A percentile compares a stretch with the other conserved stretches of the same genome.
Conservation (phyloP, 164 flowering plant genomes). For the Protea cynaroides region DNA sequence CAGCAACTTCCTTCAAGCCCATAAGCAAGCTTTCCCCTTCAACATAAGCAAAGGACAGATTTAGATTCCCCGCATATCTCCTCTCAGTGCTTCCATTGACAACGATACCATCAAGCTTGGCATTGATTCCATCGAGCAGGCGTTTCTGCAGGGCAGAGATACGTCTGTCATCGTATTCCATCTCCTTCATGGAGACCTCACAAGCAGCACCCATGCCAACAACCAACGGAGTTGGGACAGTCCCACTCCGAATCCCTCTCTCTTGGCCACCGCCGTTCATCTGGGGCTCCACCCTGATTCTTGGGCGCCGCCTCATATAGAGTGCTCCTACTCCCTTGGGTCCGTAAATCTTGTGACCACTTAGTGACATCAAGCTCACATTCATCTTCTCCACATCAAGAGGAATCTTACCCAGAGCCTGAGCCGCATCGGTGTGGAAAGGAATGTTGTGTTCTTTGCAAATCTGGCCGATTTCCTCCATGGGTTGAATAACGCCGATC, state of each 20-base stretch:
- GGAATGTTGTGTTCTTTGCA: conserved; percentile 61
- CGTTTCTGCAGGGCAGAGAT: conserved; percentile 55
- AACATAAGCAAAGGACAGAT: conserved; percentile 86
- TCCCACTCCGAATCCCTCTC: conserved; percentile 89
- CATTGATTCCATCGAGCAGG: conserved; percentile 62
- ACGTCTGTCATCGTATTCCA: conserved; percentile 75
- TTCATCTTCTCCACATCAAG: conserved; percentile 83
- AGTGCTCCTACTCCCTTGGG: conserved; percentile 95
- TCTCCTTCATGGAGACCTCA: conserved; percentile 73
- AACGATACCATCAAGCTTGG: conserved; percentile 68
- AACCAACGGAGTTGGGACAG: conserved; percentile 87
- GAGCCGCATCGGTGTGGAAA: conserved; percentile 92
- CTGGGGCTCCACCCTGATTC: conserved; percentile 85
- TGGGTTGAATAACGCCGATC: conserved; percentile 91
- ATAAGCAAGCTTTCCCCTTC: conserved; percentile 95
- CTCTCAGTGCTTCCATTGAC: conserved; percentile 82
- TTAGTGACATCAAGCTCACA: conserved; percentile 80
- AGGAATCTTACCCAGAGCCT: conserved; percentile 83
- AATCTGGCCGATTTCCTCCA: conserved; percentile 81
- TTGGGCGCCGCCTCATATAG: conserved; percentile 72
- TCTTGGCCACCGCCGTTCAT: conserved; percentile 98
- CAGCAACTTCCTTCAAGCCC: conserved; percentile 98
- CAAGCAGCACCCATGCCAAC: conserved; percentile 97
- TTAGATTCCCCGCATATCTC: conserved; percentile 86
- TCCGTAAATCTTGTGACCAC: conserved; percentile 92